Base-by-base conservation (phyloP, 2,329 filamentous ascomycete genomes). In the Trichoderma aggressivum region DNA sequence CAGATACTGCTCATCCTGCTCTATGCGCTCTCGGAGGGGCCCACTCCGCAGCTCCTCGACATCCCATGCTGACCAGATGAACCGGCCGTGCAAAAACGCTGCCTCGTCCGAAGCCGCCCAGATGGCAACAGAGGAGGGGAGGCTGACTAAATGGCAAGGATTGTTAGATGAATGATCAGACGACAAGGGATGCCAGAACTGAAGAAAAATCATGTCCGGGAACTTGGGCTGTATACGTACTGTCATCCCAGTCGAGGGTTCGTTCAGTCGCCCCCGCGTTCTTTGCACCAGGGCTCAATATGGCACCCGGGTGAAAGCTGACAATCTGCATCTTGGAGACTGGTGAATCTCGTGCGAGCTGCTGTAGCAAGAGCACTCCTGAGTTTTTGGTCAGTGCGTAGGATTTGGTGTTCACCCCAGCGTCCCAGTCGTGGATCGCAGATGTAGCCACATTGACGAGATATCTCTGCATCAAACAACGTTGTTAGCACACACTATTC, bases 21-120 rank as follows among this genome's bases (percentile, higher is more conserved):
- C 70, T 21, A 75, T 72, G 18, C 58, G 61, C 64, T 70, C 55
- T 11, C 73, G 32, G n/a, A 71, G 12, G 39, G 67, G 18, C 3
- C 73, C 73, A n/a, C 3, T 28, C 7, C 26, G n/a, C 21, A 86
- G 76, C 74, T 86, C 84, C 61, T 85, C 80, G 3, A 85, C 80
- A 76, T 86, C 85, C 84, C 84, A 86, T 47, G 84, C 83, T 14
- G 80, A 77, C 81, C 83, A 86, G 3, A 84, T 73, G 32, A 83
- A 82, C 60, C 83, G 83, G 5, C 80, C 79, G 64, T 82, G 83
- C 24, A 86, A 74, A 73, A 86, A 86, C 3, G 70, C 71, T 1
- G 84, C 83, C 72, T 86, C 82, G 2, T 79, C 74, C 24, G 78
- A 80, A 82, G 68, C 59, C 18, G 68, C 60, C 68, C 83, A 85